Evolutionary conservation across 257 asterid species (phyloP).

Genomic region (Nicotiana attenuata): DNA sequence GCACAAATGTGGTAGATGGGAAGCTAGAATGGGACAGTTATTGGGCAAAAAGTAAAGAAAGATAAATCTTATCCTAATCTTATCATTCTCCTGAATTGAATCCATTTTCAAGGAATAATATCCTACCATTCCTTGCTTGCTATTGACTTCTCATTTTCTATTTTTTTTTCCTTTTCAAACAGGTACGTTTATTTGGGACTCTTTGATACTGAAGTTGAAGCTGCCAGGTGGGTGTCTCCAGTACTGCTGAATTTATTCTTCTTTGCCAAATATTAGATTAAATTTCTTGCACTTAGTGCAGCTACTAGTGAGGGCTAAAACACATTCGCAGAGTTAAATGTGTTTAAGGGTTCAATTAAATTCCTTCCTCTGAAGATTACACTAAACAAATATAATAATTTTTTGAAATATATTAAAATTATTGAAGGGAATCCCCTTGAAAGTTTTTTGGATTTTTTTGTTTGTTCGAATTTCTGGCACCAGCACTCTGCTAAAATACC

Average conservation of each 20-base stretch:
- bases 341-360: too few species aligned
- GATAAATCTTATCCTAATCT: not conserved
- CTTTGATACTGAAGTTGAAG: constrained; percentile 87
- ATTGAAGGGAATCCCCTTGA: too few species aligned
- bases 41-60: constrained; percentile 63
- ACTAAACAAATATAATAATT: too few species aligned
- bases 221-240: constrained; percentile 58
- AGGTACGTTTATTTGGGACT: constrained; percentile 91
- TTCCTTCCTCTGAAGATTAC: too few species aligned
- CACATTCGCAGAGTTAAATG: too few species aligned
- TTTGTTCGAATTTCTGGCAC: not conserved
- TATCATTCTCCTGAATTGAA: not conserved
- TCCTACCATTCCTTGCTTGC: not conserved
- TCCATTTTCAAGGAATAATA: not conserved
- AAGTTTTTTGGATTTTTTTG: too few species aligned
- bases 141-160: not conserved
- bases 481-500: not conserved
- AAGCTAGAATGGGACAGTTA: constrained; percentile 81
- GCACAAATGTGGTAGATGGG: constrained; percentile 97
- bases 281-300: not conserved
- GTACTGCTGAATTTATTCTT: not conserved
- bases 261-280: not conserved
- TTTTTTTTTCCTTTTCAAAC: not conserved
- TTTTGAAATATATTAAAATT: too few species aligned
- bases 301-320: too few species aligned